These are phyloP conservation scores for Limtongia smithiae DNA, from an alignment of 805 yeast genomes.

Conservation along the genomic window DNA sequence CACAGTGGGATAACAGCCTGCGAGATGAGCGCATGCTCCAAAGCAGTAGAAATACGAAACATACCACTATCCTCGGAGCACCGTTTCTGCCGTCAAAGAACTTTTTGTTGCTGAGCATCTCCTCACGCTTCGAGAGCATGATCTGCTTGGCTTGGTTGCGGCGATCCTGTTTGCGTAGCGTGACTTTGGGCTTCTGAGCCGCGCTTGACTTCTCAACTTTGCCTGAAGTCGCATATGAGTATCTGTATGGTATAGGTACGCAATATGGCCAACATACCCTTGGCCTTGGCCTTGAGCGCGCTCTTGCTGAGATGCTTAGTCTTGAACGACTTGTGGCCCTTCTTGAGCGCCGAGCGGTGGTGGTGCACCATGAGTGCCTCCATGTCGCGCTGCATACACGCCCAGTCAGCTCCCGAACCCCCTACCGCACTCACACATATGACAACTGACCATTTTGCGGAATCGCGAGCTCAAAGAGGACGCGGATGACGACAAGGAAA, in stretches of 20 bases:
- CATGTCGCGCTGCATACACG: constrained; percentile 2
- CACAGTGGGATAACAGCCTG: constrained; percentile 70
- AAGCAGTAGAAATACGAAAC: background rate
- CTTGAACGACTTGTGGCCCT: constrained; percentile 85
- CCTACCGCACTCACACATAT: too few relatives aligned
- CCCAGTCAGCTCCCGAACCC: too few relatives aligned
- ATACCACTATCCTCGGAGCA: constrained; percentile 70
- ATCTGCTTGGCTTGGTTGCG: constrained; percentile 75
- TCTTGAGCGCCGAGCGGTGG: constrained; percentile 80
- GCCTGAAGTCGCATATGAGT: constrained; percentile 43
- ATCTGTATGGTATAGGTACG: background rate
- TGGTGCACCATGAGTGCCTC: constrained; percentile 44
- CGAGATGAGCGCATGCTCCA: background rate
- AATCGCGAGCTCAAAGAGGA: too few relatives aligned
- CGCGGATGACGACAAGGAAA: background rate
- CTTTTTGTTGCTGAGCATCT: constrained; percentile 56
- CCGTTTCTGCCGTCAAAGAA: constrained; percentile 77
- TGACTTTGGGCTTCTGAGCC: constrained; percentile 12
- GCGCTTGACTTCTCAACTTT: constrained; percentile 69
- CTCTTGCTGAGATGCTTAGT: constrained; percentile 89
- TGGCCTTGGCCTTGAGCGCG: constrained; percentile 69
- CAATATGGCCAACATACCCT: too few relatives aligned
- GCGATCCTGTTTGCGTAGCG: constrained; percentile 57
- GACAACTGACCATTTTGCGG: too few relatives aligned
- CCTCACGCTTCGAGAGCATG: constrained; percentile 64